These are phyloP conservation scores for Diphasiastrum complanatum DNA, from an alignment of 83 land plant genomes.

Conservation along the genomic window DNA sequence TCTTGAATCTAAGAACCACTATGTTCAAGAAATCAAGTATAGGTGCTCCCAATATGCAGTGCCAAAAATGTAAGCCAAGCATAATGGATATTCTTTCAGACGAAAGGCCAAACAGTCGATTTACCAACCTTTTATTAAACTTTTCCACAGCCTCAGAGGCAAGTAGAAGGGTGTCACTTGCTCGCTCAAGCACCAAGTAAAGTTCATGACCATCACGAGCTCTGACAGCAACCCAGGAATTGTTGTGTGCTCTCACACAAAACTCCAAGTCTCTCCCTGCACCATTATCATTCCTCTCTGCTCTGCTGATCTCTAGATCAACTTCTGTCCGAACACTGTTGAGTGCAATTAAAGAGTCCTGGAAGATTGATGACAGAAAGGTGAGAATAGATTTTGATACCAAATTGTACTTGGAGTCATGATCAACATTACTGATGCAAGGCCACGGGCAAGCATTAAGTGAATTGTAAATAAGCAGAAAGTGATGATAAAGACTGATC, in stretches of 20 bases:
- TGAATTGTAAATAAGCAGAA: no score
- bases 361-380: slow-evolving; percentile 1
- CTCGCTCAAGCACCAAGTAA: slow-evolving; percentile 91
- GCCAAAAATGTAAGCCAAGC: no score
- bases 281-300: slow-evolving; percentile 32
- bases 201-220: slow-evolving; percentile 67
- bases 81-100: no score
- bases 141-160: slow-evolving; percentile 95
- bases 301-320: slow-evolving; percentile 59
- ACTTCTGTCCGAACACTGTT: slow-evolving; percentile 72
- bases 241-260: slow-evolving; percentile 73
- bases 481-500: no score
- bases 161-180: slow-evolving; percentile 84
- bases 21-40: no score
- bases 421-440: no score
- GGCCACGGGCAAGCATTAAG: no score
- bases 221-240: slow-evolving; percentile 82
- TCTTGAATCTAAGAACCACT: no score
- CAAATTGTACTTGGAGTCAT: no score
- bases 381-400: neutral
- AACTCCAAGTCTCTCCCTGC: slow-evolving; percentile 62
- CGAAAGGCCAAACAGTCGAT: no score
- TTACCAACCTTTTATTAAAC: slow-evolving; percentile 93
- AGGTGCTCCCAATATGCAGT: no score
- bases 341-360: slow-evolving; percentile 79